Percentiles rank a stretch among this genome's conserved stretches.
These are phyloP conservation scores for Anisodus acutangulus DNA, from an alignment of 257 asterid species.

Conservation along the genomic window DNA sequence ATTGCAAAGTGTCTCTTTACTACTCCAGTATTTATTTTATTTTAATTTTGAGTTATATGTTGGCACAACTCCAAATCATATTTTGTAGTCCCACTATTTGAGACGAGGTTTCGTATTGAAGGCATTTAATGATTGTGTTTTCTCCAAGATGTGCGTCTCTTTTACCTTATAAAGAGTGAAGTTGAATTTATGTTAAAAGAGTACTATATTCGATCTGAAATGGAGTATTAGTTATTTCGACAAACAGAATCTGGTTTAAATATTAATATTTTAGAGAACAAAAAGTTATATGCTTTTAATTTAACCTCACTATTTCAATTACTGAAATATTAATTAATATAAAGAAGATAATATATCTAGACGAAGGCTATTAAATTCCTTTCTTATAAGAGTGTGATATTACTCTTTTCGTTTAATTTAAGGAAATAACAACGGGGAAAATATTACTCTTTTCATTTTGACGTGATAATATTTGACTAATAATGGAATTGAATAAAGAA, in stretches of 20 bases:
- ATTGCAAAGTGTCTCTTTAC: not conserved
- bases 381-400: too few relatives aligned
- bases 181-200: not conserved
- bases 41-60: slow-evolving; percentile 4
- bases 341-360: not conserved
- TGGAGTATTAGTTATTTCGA: not conserved
- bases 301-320: not conserved
- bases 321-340: not conserved
- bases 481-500: too few relatives aligned
- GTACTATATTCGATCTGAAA: not conserved
- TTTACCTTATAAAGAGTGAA: not conserved
- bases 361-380: too few relatives aligned
- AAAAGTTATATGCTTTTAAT: not conserved
- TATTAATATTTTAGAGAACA: not conserved
- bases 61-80: not conserved
- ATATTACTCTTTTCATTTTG: not conserved
- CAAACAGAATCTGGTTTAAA: not conserved
- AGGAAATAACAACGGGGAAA: not conserved
- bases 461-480: too few relatives aligned
- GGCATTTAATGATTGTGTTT: not conserved
- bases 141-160: not conserved
- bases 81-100: not conserved
- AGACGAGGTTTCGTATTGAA: slow-evolving; percentile 4
- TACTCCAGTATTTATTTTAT: not conserved
- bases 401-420: too few relatives aligned